Evolutionary conservation across 2,329 filamentous ascomycete species (phyloP), one percentile per base, ranked within the genome.

Genomic region (Beauveria scarabaeidicola): DNA sequence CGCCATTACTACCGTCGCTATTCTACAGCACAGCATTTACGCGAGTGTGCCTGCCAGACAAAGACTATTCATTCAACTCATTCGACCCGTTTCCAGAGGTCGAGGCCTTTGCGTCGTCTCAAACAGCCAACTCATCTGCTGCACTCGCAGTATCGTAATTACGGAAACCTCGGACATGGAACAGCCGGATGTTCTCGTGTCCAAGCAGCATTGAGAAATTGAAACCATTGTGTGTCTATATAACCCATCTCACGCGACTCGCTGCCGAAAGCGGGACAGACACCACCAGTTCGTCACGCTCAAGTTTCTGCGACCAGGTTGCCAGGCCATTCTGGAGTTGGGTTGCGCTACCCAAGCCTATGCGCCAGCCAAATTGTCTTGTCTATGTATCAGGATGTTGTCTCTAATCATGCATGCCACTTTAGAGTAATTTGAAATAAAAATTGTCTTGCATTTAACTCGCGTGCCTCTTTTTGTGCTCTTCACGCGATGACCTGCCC

Each of bases 101-200:
- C 32, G 21, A 40, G 54, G 43, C 43, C 54, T 27, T 46, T 29
- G 32, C 44, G 23, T 13, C 19, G 53, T 55, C 38, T 55, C 54
- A 57, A 57, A 27, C 10, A 29, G 25, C n/a, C 46, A 48, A 48
- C 6, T 25, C 41, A 32, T 43, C 23, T 44, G 25, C 54, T 21
- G 43, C 11, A 36, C 32, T 36, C 19, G 32, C 55, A 11, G 36
- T 19, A 38, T 44, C 55, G 47, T 58, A 58, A 44, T 58, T 58
- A 58, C 55, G 55, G 55, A 11, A 36, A 32, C 19, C 47, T 58
- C 55, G 55, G 47, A 52, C 38, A 44, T 52, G 55, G 53, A 48
- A 58, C 32, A 15, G 32, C 36, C 54, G 44, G 54, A 29, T 27
- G 29, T 40, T 40, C 43, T 25, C n/a, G 25, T 9, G 13, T 17